Conservation (phyloP, 768 basidiomycete species). For the Suillus luteus region DNA sequence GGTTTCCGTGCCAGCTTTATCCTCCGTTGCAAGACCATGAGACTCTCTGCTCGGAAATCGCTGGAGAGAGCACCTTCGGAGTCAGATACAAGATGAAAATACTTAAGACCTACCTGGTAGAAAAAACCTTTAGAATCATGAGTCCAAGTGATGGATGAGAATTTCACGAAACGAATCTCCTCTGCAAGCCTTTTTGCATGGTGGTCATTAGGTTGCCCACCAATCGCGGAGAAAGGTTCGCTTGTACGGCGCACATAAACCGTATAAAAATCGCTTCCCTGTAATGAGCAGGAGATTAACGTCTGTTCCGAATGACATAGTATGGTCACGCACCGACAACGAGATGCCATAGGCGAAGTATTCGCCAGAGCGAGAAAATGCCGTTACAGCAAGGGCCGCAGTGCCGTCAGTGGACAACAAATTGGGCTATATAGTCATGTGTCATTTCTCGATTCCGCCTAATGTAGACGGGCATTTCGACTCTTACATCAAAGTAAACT, state of each 20-base stretch:
- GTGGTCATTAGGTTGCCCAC: constrained; percentile 41
- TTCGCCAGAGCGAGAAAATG: constrained; percentile 67
- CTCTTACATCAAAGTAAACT: constrained; percentile 75
- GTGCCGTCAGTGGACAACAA: constrained; percentile 73
- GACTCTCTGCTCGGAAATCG: constrained; percentile 58
- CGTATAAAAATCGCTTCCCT: constrained; percentile 77
- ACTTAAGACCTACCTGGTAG: constrained; percentile 56
- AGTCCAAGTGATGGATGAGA: constrained; percentile 72
- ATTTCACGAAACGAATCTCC: constrained; percentile 75
- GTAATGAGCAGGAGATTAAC: constrained; percentile 10
- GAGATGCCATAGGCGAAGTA: constrained; percentile 80
- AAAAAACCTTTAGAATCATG: constrained; percentile 83
- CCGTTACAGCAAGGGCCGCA: constrained; percentile 55
- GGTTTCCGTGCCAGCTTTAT: constrained; percentile 59
- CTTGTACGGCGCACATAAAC: constrained; percentile 67
- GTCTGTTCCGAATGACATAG: constrained; percentile 1
- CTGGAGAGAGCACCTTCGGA: constrained; percentile 23
- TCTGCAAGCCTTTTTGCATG: constrained; percentile 60
- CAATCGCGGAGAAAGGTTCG: constrained; percentile 50
- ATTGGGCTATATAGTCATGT: constrained; percentile 54
- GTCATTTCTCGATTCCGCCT: background rate
- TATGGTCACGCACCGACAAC: constrained; percentile 51
- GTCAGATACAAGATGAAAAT: background rate
- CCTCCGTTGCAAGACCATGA: constrained; percentile 48
- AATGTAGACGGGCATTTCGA: constrained; percentile 1